These are phyloP conservation scores for Eimeria tenella DNA, from an alignment of 169 alveolate species.

Conservation along the genomic window DNA sequence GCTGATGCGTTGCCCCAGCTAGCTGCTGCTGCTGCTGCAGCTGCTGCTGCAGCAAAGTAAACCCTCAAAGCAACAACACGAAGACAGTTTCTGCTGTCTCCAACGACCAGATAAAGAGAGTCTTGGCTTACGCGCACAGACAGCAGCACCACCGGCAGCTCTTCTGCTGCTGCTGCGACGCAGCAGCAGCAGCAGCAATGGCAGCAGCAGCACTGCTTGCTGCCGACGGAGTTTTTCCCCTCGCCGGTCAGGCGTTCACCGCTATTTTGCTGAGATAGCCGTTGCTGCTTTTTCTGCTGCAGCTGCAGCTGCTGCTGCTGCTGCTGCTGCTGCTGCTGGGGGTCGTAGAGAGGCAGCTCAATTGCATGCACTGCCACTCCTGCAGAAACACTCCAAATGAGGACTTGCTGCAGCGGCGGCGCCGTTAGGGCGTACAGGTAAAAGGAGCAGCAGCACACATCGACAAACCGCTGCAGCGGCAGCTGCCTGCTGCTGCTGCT, in stretches of 20 bases:
- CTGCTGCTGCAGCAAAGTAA: slow-evolving; percentile 57
- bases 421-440: slow-evolving; percentile 24
- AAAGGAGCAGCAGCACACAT: slow-evolving; percentile 43
- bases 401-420: slow-evolving; percentile 56
- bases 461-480: slow-evolving; percentile 52
- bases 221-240: background rate
- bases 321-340: slow-evolving; percentile 59
- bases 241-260: background rate
- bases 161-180: slow-evolving; percentile 23
- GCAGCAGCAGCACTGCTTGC: slow-evolving; percentile 17
- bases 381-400: slow-evolving; percentile 34
- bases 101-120: slow-evolving; percentile 2
- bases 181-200: slow-evolving; percentile 31
- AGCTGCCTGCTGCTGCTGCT: slow-evolving; percentile 40
- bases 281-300: background rate
- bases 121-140: slow-evolving; percentile 31
- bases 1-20: slow-evolving; percentile 3
- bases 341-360: slow-evolving; percentile 58
- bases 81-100: slow-evolving; percentile 45
- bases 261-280: background rate
- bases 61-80: slow-evolving; percentile 37
- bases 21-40: slow-evolving; percentile 67
- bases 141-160: slow-evolving; percentile 68
- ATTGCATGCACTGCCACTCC: slow-evolving; percentile 59
- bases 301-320: slow-evolving; percentile 6